Evolutionary conservation across 140 eudicot species (phyloP).

Genomic region (Cichorium intybus): DNA sequence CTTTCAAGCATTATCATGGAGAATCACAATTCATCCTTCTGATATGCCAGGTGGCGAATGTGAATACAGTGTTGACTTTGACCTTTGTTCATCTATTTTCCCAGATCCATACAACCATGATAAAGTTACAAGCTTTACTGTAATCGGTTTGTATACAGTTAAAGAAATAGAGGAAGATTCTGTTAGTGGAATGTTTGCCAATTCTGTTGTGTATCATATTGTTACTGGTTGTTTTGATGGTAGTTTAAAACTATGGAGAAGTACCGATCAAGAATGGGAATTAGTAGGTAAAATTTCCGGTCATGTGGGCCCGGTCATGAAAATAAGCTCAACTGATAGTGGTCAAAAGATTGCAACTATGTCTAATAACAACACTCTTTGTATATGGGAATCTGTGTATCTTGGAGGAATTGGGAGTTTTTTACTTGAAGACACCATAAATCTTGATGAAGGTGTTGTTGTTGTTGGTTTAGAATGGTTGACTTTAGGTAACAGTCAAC

Average conservation of each 20-base stretch:
- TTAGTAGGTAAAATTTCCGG: conserved; percentile 66
- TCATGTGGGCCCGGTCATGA: conserved; percentile 48
- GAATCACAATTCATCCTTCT: conserved; percentile 46
- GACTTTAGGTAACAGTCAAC: conserved; percentile 63
- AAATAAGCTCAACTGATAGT: conserved; percentile 50
- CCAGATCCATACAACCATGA: conserved; percentile 48
- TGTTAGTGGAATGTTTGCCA: conserved; percentile 27
- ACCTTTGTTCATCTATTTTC: conserved; percentile 52
- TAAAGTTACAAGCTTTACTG: conserved; percentile 58
- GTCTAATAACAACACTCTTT: conserved; percentile 37
- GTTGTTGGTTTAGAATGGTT: conserved; percentile 72
- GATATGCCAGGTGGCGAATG: conserved; percentile 23
- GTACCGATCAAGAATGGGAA: conserved; percentile 59
- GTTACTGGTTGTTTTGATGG: conserved; percentile 79
- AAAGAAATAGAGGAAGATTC: conserved; percentile 28
- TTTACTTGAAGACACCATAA: conserved; percentile 65
- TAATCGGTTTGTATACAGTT: conserved; percentile 35
- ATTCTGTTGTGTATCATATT: conserved; percentile 57
- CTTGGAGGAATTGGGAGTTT: conserved; percentile 55
- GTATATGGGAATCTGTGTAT: conserved; percentile 73
- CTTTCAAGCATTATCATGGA: conserved; percentile 79
- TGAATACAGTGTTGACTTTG: neutral
- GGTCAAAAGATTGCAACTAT: conserved; percentile 76
- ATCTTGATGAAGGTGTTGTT: conserved; percentile 53
- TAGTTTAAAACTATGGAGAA: conserved; percentile 79